These are phyloP conservation scores for Diaporthe eres DNA, from an alignment of 2,329 filamentous ascomycete genomes.

Conservation along the genomic window DNA sequence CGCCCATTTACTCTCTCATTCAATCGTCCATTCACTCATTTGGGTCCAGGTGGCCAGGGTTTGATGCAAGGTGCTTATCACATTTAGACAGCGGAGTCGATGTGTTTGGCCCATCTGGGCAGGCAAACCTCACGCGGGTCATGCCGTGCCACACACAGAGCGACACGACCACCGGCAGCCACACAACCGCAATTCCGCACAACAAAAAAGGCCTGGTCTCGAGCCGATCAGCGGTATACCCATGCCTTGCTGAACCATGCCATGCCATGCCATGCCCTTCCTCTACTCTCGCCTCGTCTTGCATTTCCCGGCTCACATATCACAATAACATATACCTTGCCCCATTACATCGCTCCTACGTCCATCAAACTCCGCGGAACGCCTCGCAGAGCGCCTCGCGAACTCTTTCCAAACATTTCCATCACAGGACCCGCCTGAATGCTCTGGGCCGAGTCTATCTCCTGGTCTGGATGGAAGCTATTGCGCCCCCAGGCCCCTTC, in stretches of 20 bases:
- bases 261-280: slow-evolving; percentile 10
- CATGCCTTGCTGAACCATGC: background rate
- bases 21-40: background rate
- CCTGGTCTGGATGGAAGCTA: background rate
- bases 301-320: slow-evolving; percentile 19
- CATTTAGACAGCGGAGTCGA: background rate
- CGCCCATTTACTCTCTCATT: background rate
- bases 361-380: background rate
- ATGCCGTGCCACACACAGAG: slow-evolving; percentile 31
- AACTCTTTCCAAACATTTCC: slow-evolving; percentile 12
- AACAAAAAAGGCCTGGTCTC: background rate
- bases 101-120: background rate
- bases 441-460: background rate
- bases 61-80: slow-evolving; percentile 28
- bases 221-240: slow-evolving; percentile 20
- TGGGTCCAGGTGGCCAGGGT: slow-evolving; percentile 1
- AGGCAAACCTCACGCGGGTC: slow-evolving; percentile 7
- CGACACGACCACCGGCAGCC: slow-evolving; percentile 19
- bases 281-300: slow-evolving; percentile 11
- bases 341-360: slow-evolving; percentile 4
- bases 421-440: background rate
- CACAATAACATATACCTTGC: slow-evolving; percentile 12
- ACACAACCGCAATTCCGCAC: slow-evolving; percentile 8
- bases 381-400: slow-evolving; percentile 18
- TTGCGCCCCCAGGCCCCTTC: background rate